Percentiles rank a stretch among this genome's conserved stretches.
Evolutionary conservation across 2,329 filamentous ascomycete species (phyloP).

Genomic region (Talaromyces sp.): DNA sequence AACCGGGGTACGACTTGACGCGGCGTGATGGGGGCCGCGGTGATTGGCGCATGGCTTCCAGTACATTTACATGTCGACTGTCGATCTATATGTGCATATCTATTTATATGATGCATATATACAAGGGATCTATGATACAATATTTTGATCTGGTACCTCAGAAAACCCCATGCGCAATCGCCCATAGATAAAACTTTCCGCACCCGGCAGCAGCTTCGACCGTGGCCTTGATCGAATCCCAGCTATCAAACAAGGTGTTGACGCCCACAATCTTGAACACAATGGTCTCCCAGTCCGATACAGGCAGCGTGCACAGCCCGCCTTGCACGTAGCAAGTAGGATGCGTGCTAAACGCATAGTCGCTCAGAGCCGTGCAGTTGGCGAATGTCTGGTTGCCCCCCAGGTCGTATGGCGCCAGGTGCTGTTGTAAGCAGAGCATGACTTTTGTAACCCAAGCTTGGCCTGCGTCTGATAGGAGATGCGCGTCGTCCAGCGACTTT

Average conservation of each 20-base stretch:
- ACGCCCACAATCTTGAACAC: slow-evolving; percentile 13
- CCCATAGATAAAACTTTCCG: slow-evolving; percentile 8
- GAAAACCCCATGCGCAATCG: slow-evolving; percentile 6
- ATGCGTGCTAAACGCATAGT: slow-evolving; percentile 19
- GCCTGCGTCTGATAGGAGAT: slow-evolving; percentile 16
- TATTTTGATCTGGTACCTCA: not conserved
- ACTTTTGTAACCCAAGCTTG: slow-evolving; percentile 21
- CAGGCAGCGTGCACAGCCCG: slow-evolving; percentile 17
- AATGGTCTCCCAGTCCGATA: slow-evolving; percentile 18
- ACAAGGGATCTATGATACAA: not conserved
- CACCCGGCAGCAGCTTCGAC: slow-evolving; percentile 7
- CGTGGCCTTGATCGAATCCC: slow-evolving; percentile 6
- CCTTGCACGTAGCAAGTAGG: slow-evolving; percentile 18
- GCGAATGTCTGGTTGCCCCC: slow-evolving; percentile 1
- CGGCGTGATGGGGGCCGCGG: not conserved
- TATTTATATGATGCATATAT: not conserved
- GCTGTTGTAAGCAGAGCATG: slow-evolving; percentile 24
- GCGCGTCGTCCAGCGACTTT: slow-evolving; percentile 14
- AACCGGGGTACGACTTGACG: not conserved
- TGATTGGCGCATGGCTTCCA: no score
- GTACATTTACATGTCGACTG: not conserved
- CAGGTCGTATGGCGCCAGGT: slow-evolving; percentile 18
- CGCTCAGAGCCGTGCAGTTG: slow-evolving; percentile 14
- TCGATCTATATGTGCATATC: not conserved
- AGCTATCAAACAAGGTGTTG: slow-evolving; percentile 4